Evolutionary conservation across 75 land plant genomes (phyloP).

Genomic region (Pinus tabuliformis): DNA sequence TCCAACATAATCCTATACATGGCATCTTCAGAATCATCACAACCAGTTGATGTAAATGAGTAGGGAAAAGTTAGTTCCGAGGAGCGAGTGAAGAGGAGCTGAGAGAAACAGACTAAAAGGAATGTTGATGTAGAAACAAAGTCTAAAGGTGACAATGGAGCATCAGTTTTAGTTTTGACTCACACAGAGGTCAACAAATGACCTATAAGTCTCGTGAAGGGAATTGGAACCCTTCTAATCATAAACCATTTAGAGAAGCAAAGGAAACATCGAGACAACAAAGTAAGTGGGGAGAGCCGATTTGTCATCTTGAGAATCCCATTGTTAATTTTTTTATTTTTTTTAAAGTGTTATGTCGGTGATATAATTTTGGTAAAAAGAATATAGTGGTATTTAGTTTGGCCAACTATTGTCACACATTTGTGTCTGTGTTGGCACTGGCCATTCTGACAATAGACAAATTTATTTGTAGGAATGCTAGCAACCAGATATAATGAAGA

Average conservation of each 20-base stretch:
- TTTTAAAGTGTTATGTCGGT: too few relatives aligned
- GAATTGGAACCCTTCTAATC: conserved; percentile 33
- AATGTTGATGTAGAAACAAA: conserved; percentile 19
- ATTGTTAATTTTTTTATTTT: too few relatives aligned
- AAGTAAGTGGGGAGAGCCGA: conserved; percentile 16
- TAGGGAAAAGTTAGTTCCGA: neutral
- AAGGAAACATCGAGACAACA: conserved; percentile 18
- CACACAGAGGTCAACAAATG: conserved; percentile 17
- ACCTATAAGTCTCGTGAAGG: conserved; percentile 19
- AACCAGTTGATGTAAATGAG: conserved; percentile 19
- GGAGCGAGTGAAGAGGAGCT: conserved; percentile 9
- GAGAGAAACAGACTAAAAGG: neutral
- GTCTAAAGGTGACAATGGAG: conserved; percentile 7
- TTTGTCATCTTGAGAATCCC: too few relatives aligned
- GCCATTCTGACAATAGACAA: too few relatives aligned
- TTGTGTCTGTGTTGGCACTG: too few relatives aligned
- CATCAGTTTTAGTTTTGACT: conserved; percentile 2
- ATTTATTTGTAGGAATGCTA: too few relatives aligned
- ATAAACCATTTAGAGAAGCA: conserved; percentile 16
- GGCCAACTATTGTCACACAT: too few relatives aligned
- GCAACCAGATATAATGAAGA: too few relatives aligned
- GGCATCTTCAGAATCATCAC: conserved; percentile 18
- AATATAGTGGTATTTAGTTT: too few relatives aligned
- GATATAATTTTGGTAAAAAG: too few relatives aligned
- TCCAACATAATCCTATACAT: conserved; percentile 39